Evolutionary conservation across 805 yeast species (phyloP), one percentile per base, ranked within the genome.

Genomic region (Suhomyces tanzawaensis): DNA sequence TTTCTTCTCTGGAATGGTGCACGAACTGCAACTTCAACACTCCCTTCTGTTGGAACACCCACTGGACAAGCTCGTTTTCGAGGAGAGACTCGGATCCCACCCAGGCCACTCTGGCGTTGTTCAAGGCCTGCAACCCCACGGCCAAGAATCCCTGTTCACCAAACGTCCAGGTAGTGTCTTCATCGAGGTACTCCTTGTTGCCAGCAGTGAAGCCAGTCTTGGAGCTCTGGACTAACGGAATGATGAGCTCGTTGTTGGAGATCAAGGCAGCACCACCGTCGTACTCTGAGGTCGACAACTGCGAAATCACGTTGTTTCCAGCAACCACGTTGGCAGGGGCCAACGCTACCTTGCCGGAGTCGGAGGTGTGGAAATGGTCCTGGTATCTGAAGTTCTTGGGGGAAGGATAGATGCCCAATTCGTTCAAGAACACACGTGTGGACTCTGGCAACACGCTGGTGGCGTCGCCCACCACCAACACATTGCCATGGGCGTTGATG

Each of bases 341-440:
- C 22, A 61, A 46, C 53, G 53, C 48, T 58, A 77, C 44, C 38
- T 45, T 48, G 23, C 48, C 52, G 15, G 31, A 58, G 5, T 51
- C 52, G 14, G 50, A 60, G 19, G 52, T 49, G 41, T 60, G 55
- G 64, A 87, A 87, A 58, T 84, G 82, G 59, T 89, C 95, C 6
- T 72, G 58, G 30, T 83, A 64, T 37, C 67, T 59, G 57, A 77
- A 80, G 35, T 79, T 82, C 55, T 79, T 84, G 41, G 96, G 95
- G 34, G 93, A 76, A 41, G 96, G 85, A 52, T 71, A 77, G 36
- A 93, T 81, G 22, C 96, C 99, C 47, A 90, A 63, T 57, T 90
- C 88, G 52, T 80, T 77, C 47, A 87, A 73, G 51, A 84, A 82
- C 3, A 74, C 65, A 43, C 87, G 77, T 23, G 84, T 62, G 16